These are phyloP conservation scores for Solanum pennellii DNA, from an alignment of 257 asterid species.

Conservation along the genomic window DNA sequence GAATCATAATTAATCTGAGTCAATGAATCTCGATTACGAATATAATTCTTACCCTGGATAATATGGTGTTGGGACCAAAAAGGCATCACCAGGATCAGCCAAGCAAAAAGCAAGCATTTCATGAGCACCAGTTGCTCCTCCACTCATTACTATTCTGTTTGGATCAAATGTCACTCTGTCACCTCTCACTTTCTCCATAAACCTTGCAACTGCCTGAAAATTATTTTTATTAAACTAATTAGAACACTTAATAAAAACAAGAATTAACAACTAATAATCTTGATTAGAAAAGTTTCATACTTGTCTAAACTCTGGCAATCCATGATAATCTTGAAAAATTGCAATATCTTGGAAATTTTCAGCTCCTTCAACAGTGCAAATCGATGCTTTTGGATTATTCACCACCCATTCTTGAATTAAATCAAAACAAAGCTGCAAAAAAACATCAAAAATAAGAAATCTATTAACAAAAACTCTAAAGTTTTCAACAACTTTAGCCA, in stretches of 20 bases:
- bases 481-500: neutral
- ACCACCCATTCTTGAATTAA: slow-evolving; percentile 46
- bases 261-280: neutral
- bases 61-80: slow-evolving; percentile 77
- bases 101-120: slow-evolving; percentile 74
- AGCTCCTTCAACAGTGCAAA: slow-evolving; percentile 49
- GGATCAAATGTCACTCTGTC: slow-evolving; percentile 59
- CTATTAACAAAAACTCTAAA: neutral
- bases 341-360: slow-evolving; percentile 47
- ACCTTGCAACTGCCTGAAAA: slow-evolving; percentile 69
- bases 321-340: slow-evolving; percentile 61
- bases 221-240: neutral
- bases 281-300: slow-evolving; percentile 10
- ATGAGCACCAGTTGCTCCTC: slow-evolving; percentile 87
- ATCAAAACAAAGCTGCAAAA: slow-evolving; percentile 49
- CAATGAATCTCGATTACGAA: neutral
- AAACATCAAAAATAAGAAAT: neutral
- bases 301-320: slow-evolving; percentile 66
- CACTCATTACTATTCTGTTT: slow-evolving; percentile 62
- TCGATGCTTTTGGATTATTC: slow-evolving; percentile 49
- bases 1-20: neutral
- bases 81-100: slow-evolving; percentile 79
- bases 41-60: slow-evolving; percentile 58
- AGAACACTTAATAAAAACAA: neutral
- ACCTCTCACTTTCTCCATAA: slow-evolving; percentile 79